Evolutionary conservation across 768 basidiomycete genomes (phyloP), one percentile per base, ranked within the genome.

Genomic region (Lenzites betulinus): DNA sequence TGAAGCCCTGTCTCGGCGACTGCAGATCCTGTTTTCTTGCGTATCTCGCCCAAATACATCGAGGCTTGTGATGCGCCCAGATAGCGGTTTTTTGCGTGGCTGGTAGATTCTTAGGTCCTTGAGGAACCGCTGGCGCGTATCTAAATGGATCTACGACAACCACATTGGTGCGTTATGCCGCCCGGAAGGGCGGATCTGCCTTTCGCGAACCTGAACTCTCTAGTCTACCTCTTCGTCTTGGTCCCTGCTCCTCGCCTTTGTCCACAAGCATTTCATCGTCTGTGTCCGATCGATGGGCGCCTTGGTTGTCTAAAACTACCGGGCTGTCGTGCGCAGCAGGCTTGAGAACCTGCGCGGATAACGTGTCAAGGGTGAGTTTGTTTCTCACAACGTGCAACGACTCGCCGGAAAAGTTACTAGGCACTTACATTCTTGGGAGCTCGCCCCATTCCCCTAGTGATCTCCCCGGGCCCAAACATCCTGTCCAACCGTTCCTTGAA

Each of bases 401-500:
- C 26, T 28, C 30, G 23, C 33, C 11, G 3, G 11, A n/a, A 42
- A 44, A 3, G 53, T 28, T 26, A 11, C 4, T 35, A 12, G 7
- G 26, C 42, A 61, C 65, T 60, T 43, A 63, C 65, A 20, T 51
- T 53, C 52, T 23, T 54, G 6, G 65, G 65, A 22, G 50, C 49
- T 12, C 39, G 59, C 15, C 62, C 26, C 30, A 54, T 41, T 4
- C 59, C 65, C 1, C 63, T 43, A 15, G 55, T 56, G 51, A 66
- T 48, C 26, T 64, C 50, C 15, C 65, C 65, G 6, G 60, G 49
- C 18, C 65, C 65, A 26, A 62, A 58, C 23, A 53, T 46, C 5
- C 22, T 23, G 54, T 66, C 65, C 44, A 64, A 23, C 42, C 65
- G 55, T 49, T 60, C 60, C 54, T 66, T 66, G 50, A 66, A 60